Conservation (phyloP, 1,284 basidiomycete species). For the Trametes hirsuta region DNA sequence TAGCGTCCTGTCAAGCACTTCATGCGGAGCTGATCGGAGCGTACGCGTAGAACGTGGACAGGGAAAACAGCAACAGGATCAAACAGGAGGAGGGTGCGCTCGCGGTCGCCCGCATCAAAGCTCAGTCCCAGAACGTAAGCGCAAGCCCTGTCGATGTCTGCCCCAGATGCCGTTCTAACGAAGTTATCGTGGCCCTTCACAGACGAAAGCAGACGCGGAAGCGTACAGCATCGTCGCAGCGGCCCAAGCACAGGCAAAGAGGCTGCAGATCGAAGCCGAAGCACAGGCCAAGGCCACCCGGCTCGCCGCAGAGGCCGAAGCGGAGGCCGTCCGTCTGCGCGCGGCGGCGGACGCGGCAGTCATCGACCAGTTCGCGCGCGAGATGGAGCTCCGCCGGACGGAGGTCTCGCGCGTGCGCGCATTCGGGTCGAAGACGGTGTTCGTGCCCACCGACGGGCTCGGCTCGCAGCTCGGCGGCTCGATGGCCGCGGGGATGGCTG, state of each 20-base stretch:
- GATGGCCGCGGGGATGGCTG: slow-evolving; percentile 68
- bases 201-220: slow-evolving; percentile 73
- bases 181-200: background rate
- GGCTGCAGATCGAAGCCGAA: slow-evolving; percentile 69
- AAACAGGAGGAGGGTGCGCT: slow-evolving; percentile 81
- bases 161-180: background rate
- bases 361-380: slow-evolving; percentile 66
- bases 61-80: slow-evolving; percentile 83
- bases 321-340: slow-evolving; percentile 66
- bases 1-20: background rate
- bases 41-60: slow-evolving; percentile 65
- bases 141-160: background rate
- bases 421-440: slow-evolving; percentile 71
- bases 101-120: slow-evolving; percentile 74
- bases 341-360: slow-evolving; percentile 65
- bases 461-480: slow-evolving; percentile 60
- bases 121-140: slow-evolving; percentile 61
- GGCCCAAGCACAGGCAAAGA: slow-evolving; percentile 75
- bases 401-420: slow-evolving; percentile 67
- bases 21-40: background rate
- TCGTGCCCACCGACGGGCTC: slow-evolving; percentile 64
- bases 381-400: slow-evolving; percentile 70
- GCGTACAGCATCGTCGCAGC: slow-evolving; percentile 73
- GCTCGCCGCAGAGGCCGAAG: slow-evolving; percentile 72
- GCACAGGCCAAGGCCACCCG: slow-evolving; percentile 75